Percentiles rank a stretch among this genome's conserved stretches.
These are phyloP conservation scores for Kluyveromyces dobzhanskii DNA, from an alignment of 805 yeast species.

Conservation along the genomic window DNA sequence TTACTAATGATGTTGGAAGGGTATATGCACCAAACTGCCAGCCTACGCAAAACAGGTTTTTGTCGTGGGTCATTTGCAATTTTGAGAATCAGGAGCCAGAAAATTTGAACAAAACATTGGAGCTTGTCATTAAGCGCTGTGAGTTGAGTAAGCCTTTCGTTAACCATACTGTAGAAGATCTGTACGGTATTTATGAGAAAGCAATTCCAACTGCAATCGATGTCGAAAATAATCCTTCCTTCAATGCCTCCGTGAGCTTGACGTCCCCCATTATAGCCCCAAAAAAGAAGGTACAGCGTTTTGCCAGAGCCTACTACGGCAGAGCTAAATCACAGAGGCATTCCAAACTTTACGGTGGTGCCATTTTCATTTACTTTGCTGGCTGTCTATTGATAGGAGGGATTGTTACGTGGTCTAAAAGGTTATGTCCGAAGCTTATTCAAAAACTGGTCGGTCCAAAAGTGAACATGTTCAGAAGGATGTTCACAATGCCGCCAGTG, in stretches of 20 bases:
- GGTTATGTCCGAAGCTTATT: background rate
- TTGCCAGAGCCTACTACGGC: background rate
- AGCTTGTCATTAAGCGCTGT: background rate
- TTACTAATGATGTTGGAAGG: background rate
- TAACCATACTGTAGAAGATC: background rate
- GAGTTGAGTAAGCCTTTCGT: background rate
- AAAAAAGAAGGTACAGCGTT: background rate
- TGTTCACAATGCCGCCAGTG: background rate
- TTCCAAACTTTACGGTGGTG: background rate
- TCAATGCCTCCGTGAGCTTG: background rate
- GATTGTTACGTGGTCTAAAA: background rate
- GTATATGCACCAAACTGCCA: background rate
- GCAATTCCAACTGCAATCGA: background rate
- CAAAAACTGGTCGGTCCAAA: background rate
- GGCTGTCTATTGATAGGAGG: conserved; percentile 1
- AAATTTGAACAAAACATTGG: background rate
- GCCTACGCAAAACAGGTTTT: background rate
- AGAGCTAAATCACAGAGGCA: background rate
- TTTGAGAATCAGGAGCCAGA: background rate
- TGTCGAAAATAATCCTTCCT: background rate
- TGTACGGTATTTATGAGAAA: background rate
- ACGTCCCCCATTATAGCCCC: background rate
- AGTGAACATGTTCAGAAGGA: background rate
- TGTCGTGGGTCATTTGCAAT: conserved; percentile 1
- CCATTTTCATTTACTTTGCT: conserved; percentile 1